These are phyloP conservation scores for Gnomoniopsis sp. DNA, from an alignment of 2,329 filamentous ascomycete species.

Conservation along the genomic window DNA sequence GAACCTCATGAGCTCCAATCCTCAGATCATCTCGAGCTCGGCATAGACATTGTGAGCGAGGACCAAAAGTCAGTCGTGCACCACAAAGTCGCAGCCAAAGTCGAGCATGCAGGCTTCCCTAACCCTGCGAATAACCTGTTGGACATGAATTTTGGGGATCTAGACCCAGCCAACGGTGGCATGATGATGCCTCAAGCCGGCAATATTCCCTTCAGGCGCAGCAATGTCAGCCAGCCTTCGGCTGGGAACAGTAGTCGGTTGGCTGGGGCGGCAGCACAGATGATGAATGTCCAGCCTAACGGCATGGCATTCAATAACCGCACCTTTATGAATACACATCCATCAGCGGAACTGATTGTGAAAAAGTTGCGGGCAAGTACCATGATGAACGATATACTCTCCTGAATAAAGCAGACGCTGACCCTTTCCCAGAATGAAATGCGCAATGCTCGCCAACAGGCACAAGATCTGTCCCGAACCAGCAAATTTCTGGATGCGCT, in stretches of 20 bases:
- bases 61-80: constrained; percentile 98
- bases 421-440: constrained; percentile 68
- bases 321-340: constrained; percentile 16
- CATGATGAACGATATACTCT: neutral
- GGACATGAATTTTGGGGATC: constrained; percentile 88
- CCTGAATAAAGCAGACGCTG: constrained; percentile 24
- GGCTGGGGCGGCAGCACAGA: constrained; percentile 44
- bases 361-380: constrained; percentile 75
- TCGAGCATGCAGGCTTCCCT: constrained; percentile 89
- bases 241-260: constrained; percentile 60
- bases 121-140: constrained; percentile 71
- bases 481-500: constrained; percentile 77
- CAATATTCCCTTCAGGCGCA: constrained; percentile 66
- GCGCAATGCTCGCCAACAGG: constrained; percentile 82
- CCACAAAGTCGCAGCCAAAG: constrained; percentile 95
- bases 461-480: constrained; percentile 78
- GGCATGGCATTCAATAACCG: constrained; percentile 43
- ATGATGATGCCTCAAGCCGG: constrained; percentile 69
- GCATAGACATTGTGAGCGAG: constrained; percentile 97
- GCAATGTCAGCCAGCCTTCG: constrained; percentile 65
- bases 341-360: constrained; percentile 87
- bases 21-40: constrained; percentile 87
- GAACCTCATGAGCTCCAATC: constrained; percentile 92
- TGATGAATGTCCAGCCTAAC: constrained; percentile 49
- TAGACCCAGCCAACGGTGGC: constrained; percentile 74